phyloP scores from a whole-genome alignment of 208 protist genomes.

The Wallacemonas sp. region DNA sequence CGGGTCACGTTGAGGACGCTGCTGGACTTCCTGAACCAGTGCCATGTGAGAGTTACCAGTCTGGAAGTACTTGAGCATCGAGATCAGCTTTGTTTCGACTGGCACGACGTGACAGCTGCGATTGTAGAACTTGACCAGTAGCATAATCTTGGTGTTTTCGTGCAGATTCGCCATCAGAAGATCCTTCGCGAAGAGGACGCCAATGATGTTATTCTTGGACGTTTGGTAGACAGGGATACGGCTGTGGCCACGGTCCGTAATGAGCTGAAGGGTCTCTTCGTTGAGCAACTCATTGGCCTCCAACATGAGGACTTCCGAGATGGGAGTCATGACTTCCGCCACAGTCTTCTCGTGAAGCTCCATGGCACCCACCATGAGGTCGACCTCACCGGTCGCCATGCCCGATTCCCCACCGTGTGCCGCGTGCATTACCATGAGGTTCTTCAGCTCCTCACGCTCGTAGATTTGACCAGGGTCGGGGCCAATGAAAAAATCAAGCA shows the following conservation, averaged over 20 bases:
- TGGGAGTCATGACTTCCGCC: constrained; percentile 94
- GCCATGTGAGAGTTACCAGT: constrained; percentile 93
- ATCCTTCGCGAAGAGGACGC: constrained; percentile 93
- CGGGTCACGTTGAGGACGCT: constrained; percentile 89
- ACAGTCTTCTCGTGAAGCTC: constrained; percentile 94
- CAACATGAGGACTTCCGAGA: constrained; percentile 93
- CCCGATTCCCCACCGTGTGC: constrained; percentile 83
- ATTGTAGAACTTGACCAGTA: constrained; percentile 95
- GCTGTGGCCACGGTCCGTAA: constrained; percentile 93
- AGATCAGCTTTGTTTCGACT: constrained; percentile 90
- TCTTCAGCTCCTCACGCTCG: constrained; percentile 94
- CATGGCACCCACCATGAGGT: constrained; percentile 94
- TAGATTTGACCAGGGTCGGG: constrained; percentile 95
- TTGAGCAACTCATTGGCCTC: constrained; percentile 90
- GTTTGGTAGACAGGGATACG: constrained; percentile 94
- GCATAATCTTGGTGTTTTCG: constrained; percentile 91
- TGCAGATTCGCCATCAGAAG: constrained; percentile 94
- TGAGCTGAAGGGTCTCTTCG: constrained; percentile 90
- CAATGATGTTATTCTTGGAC: constrained; percentile 91
- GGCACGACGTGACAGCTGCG: constrained; percentile 85
- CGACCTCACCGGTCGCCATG: constrained; percentile 86
- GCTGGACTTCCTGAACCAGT: constrained; percentile 91
- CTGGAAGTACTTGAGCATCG: constrained; percentile 96
- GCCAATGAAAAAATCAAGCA: constrained; percentile 92
- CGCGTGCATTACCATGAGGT: constrained; percentile 95